Percentiles rank a stretch among this genome's conserved stretches.
These are phyloP conservation scores for Epichloe festucae DNA, from an alignment of 2,329 filamentous ascomycete genomes.

Conservation along the genomic window DNA sequence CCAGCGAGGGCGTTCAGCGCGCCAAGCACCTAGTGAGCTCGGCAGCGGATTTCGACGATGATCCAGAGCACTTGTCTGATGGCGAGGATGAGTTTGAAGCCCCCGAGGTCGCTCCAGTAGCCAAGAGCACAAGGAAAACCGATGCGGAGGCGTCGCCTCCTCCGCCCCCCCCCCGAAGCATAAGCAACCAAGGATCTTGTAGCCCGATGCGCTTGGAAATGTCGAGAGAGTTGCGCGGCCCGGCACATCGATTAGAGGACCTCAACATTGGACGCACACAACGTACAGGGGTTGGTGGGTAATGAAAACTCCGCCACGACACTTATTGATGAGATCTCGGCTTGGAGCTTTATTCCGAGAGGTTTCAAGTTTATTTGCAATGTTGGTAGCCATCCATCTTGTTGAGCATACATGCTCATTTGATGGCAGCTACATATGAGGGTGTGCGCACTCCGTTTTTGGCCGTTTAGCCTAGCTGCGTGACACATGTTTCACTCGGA, in stretches of 20 bases:
- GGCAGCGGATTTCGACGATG: constrained; percentile 9
- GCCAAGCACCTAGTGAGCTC: neutral
- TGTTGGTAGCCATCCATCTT: neutral
- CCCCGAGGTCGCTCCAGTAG: neutral
- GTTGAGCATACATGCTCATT: too few species aligned
- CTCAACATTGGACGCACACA: constrained; percentile 18
- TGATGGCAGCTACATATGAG: too few species aligned
- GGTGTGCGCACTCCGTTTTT: too few species aligned
- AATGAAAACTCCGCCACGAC: neutral
- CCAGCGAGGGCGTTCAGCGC: neutral
- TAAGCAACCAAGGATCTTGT: constrained; percentile 12
- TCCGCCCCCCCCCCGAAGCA: neutral
- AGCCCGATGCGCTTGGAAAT: constrained; percentile 17
- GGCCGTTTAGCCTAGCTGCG: too few species aligned
- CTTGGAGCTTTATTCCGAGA: too few species aligned
- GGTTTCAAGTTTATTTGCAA: too few species aligned
- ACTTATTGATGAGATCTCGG: neutral
- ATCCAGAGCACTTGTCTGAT: constrained; percentile 17
- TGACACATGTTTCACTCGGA: neutral
- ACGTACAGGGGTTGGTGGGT: constrained; percentile 17
- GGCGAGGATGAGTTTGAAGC: constrained; percentile 13
- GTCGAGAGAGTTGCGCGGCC: constrained; percentile 14
- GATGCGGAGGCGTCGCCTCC: neutral
- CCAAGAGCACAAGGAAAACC: constrained; percentile 5
- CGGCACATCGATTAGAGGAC: constrained; percentile 20